These are phyloP conservation scores for Cladosporium colombiae DNA, from an alignment of 2,329 filamentous ascomycete genomes.

Conservation along the genomic window DNA sequence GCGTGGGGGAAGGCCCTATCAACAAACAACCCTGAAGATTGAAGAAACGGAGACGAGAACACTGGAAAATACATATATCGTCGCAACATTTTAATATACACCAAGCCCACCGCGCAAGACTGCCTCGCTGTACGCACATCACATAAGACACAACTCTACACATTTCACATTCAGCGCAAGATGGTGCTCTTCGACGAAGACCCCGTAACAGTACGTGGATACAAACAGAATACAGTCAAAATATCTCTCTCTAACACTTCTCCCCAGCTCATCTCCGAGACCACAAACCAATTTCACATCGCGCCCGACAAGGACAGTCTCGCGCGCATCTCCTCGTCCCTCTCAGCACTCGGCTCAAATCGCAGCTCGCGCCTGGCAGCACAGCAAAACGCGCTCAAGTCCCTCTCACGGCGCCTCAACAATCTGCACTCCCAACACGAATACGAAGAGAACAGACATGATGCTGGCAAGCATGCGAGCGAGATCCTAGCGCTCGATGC, in stretches of 20 bases:
- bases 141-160: not conserved
- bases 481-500: slow-evolving; percentile 87
- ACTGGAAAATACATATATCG: slow-evolving; percentile 10
- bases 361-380: slow-evolving; percentile 69
- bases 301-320: slow-evolving; percentile 70
- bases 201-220: slow-evolving; percentile 72
- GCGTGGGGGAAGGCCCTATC: slow-evolving; percentile 8
- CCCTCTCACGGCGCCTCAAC: slow-evolving; percentile 73
- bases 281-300: slow-evolving; percentile 93
- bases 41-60: slow-evolving; percentile 4
- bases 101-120: not conserved
- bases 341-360: slow-evolving; percentile 79
- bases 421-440: slow-evolving; percentile 74
- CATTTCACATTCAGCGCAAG: not conserved
- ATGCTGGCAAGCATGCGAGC: slow-evolving; percentile 75
- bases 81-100: not conserved
- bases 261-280: slow-evolving; percentile 74
- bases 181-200: slow-evolving; percentile 94
- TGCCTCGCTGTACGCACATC: not conserved
- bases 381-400: slow-evolving; percentile 43
- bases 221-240: not conserved
- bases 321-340: slow-evolving; percentile 78
- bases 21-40: slow-evolving; percentile 11
- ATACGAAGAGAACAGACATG: slow-evolving; percentile 73
- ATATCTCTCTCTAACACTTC: slow-evolving; percentile 14